Conservation (phyloP, 2,329 filamentous ascomycete species). For the Acephala macrosclerotiorum region DNA sequence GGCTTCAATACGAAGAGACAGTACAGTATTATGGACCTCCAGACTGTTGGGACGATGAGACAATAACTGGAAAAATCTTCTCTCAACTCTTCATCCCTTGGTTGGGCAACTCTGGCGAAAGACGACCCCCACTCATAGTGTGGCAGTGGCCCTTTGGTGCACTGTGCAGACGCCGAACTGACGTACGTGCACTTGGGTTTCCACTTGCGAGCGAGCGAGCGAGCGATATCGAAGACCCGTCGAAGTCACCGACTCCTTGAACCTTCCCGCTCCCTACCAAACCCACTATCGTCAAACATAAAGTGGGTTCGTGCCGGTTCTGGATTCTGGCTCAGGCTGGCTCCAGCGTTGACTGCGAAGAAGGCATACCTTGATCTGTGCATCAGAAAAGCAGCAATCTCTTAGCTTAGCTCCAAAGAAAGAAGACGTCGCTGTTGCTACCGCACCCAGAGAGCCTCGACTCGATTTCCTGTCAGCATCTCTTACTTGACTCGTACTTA, state of each 20-base stretch:
- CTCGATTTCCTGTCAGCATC: conserved; percentile 10
- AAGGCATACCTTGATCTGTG: conserved; percentile 3
- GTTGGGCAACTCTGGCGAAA: conserved; percentile 12
- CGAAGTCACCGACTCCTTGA: not conserved
- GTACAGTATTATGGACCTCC: not conserved
- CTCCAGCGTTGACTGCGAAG: conserved; percentile 3
- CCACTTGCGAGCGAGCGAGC: too few species aligned
- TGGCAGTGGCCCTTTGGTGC: not conserved
- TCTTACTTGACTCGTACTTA: conserved; percentile 20
- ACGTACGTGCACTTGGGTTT: too few species aligned
- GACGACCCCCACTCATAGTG: not conserved
- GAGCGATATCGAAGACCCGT: conserved; percentile 11
- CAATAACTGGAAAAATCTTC: conserved; percentile 1
- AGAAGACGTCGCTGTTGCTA: not conserved
- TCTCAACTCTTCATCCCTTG: not conserved
- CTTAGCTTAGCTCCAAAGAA: not conserved
- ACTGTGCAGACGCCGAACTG: conserved; percentile 10
- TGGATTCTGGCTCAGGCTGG: not conserved
- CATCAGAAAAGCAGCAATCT: conserved; percentile 9
- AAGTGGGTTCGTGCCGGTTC: conserved; percentile 12
- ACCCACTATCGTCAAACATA: conserved; percentile 1
- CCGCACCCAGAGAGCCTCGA: conserved; percentile 11
- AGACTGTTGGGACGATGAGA: conserved; percentile 5
- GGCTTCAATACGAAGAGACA: not conserved
- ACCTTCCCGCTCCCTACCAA: not conserved